These are phyloP conservation scores for Brassica cretica DNA, from an alignment of 345 rosid genomes.

Conservation along the genomic window DNA sequence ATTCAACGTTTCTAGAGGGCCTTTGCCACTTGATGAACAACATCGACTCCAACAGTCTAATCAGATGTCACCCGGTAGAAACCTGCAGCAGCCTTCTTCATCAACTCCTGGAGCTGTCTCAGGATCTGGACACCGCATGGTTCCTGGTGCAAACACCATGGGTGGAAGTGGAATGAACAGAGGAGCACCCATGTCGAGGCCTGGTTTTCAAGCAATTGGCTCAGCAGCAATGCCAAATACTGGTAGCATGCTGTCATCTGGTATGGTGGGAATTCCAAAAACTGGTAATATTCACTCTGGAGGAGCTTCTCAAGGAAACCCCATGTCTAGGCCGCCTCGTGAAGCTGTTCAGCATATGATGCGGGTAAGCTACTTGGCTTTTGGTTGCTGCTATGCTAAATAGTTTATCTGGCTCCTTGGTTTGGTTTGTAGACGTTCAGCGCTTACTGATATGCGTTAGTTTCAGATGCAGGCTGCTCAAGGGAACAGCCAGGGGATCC, in stretches of 20 bases:
- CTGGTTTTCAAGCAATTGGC: conserved; percentile 77
- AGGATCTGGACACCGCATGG: conserved; percentile 64
- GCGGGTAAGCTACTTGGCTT: conserved; percentile 56
- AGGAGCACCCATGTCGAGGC: conserved; percentile 70
- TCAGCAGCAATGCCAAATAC: conserved; percentile 71
- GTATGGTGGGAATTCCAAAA: conserved; percentile 69
- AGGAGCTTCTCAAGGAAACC: conserved; percentile 69
- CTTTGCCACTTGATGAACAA: conserved; percentile 82
- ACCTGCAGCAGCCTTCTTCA: conserved; percentile 70
- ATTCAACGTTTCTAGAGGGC: conserved; percentile 62
- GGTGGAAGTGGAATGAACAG: conserved; percentile 70
- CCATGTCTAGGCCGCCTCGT: conserved; percentile 81
- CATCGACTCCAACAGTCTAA: conserved; percentile 70
- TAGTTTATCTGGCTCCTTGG: conserved; percentile 17
- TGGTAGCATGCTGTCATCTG: conserved; percentile 65
- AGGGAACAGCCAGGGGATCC: conserved; percentile 65
- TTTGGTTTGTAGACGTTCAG: conserved; percentile 23
- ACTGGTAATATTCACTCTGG: conserved; percentile 69
- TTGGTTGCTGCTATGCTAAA: conserved; percentile 19
- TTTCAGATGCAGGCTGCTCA: conserved; percentile 76
- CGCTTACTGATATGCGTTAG: conserved; percentile 49
- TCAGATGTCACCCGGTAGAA: conserved; percentile 71
- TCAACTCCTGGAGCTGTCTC: conserved; percentile 64
- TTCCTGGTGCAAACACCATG: conserved; percentile 72
- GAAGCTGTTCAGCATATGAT: conserved; percentile 73